A percentile compares a stretch with the other conserved stretches of the same genome.
Conservation (phyloP, 2,329 filamentous ascomycete genomes). For the Chaetomium olivaceum region DNA sequence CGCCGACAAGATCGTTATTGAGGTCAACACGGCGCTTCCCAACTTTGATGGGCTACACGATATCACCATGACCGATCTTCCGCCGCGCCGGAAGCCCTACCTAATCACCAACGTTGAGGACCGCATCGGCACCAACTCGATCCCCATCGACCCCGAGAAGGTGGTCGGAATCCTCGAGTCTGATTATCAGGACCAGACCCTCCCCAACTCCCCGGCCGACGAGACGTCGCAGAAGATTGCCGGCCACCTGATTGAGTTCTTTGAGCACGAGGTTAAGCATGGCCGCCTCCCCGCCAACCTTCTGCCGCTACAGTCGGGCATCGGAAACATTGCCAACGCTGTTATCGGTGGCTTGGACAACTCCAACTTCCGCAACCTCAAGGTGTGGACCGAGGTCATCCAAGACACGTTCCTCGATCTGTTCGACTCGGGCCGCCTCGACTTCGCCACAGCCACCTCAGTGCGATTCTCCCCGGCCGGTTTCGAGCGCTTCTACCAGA, state of each 20-base stretch:
- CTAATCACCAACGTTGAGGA: constrained; percentile 83
- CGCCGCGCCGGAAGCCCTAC: constrained; percentile 79
- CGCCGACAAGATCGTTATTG: constrained; percentile 90
- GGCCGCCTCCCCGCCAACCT: constrained; percentile 76
- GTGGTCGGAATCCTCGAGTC: constrained; percentile 83
- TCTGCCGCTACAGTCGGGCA: constrained; percentile 81
- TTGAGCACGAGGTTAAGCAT: constrained; percentile 80
- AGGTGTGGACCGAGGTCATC: constrained; percentile 91
- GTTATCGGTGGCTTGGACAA: constrained; percentile 81
- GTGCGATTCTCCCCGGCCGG: constrained; percentile 90
- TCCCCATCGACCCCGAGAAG: constrained; percentile 79
- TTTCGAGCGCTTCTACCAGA: constrained; percentile 86
- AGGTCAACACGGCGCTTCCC: constrained; percentile 84
- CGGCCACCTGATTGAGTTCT: constrained; percentile 73
- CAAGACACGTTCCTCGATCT: constrained; percentile 93
- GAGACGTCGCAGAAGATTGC: constrained; percentile 73
- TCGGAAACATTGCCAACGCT: constrained; percentile 91
- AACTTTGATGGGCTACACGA: constrained; percentile 88
- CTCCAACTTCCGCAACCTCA: constrained; percentile 82
- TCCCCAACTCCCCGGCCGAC: constrained; percentile 75
- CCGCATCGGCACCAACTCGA: constrained; percentile 78
- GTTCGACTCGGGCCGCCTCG: constrained; percentile 82
- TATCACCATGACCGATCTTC: constrained; percentile 84
- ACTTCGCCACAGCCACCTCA: constrained; percentile 87
- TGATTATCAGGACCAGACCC: constrained; percentile 75